Base-by-base conservation (phyloP, 495 filamentous ascomycete species). In the Xanthoparmelia taractica region DNA sequence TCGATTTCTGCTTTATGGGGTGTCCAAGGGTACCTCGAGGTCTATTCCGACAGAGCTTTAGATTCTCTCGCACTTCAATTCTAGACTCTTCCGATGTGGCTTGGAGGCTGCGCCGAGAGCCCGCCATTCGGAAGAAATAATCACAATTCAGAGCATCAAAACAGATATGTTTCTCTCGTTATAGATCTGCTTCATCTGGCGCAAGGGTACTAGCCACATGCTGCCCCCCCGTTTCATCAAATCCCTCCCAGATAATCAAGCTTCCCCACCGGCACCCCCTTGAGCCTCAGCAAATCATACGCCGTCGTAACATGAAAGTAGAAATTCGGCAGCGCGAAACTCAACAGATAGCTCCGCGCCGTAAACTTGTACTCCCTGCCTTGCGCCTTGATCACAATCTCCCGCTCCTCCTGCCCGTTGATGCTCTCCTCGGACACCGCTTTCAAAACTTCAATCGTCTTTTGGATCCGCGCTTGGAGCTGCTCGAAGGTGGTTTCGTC, bases 221-320 rank as follows among this genome's bases (percentile, higher is more conserved):
- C n/a, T n/a, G n/a, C n/a, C n/a, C n/a, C n/a, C n/a, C n/a, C n/a
- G n/a, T n/a, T n/a, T n/a, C 40, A 18, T 25, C n/a, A 20, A 33
- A 13, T 25, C 6, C 59, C 17, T 27, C 56, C 66, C 58, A 83
- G 43, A 64, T 73, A 87, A 72, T 85, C 79, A 27, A 27, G 23
- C 76, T 86, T 86, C 1, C 81, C 81, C 18, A 88, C 15, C 2
- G 76, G 74, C 43, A 85, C 84, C 11, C 85, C 85, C 67, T 82
- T 74, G 55, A 70, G 72, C 34, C 84, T 70, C 59, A 87, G 65
- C 63, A 88, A 80, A 15, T 64, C 71, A 72, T 88, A 87, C 31
- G 82, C 73, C 12, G 75, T 83, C 2, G 67, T 72, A 38, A 81
- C 38, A 72, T 87, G 85, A 70, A 88, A 87, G 65, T 74, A 81